Conservation (phyloP, 345 rosid genomes). For the Bruguiera parviflora region DNA sequence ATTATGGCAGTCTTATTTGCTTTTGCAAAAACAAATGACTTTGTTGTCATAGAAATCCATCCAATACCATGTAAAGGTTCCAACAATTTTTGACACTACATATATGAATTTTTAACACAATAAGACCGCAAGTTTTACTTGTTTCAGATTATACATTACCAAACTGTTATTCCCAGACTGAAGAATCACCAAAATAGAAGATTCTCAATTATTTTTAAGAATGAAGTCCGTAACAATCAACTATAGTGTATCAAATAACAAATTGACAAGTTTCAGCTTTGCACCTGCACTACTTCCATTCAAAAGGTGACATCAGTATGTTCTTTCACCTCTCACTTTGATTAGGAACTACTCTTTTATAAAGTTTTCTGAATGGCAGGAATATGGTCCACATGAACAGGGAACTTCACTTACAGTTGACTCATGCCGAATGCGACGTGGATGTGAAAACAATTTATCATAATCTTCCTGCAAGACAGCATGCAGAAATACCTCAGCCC, state of each 20-base stretch:
- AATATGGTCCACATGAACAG: slow-evolving; percentile 1
- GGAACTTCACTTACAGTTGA: slow-evolving; percentile 70
- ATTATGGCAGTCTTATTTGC: not conserved
- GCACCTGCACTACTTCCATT: not conserved
- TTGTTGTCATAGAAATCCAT: not conserved
- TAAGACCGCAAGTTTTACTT: not conserved
- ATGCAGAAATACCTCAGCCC: not conserved
- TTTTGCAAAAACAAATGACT: not conserved
- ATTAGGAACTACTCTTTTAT: slow-evolving; percentile 3
- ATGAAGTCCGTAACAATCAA: not conserved
- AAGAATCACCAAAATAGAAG: not conserved
- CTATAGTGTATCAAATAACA: not conserved
- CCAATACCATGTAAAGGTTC: not conserved
- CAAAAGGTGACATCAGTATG: not conserved
- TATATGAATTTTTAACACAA: not conserved
- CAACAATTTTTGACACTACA: not conserved
- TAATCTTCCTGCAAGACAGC: slow-evolving; percentile 60
- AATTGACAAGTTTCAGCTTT: slow-evolving; percentile 1
- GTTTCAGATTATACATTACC: not conserved
- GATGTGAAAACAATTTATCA: slow-evolving; percentile 54
- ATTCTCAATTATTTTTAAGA: not conserved
- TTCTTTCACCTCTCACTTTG: slow-evolving; percentile 3
- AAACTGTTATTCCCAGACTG: not conserved
- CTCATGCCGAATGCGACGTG: slow-evolving; percentile 70
- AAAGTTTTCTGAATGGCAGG: not conserved